Evolutionary conservation across 1,284 basidiomycete species (phyloP).

Genomic region (Rhodotorula sp.): DNA sequence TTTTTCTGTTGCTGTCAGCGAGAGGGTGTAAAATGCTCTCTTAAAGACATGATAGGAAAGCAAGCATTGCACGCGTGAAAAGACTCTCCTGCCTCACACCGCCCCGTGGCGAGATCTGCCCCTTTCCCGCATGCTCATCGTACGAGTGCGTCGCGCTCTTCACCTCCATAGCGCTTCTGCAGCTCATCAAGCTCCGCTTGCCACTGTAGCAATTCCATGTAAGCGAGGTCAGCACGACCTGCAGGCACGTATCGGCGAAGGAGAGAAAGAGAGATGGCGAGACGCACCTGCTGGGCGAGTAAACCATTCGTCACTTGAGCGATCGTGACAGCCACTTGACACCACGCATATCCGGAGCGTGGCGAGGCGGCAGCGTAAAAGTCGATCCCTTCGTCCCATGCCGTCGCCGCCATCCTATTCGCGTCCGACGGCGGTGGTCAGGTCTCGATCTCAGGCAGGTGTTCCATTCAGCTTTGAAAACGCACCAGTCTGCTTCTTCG

Average conservation of each 20-base stretch:
- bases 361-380: background rate
- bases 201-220: background rate
- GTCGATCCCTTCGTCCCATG: slow-evolving; percentile 24
- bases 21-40: no score
- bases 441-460: background rate
- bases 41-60: no score
- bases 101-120: background rate
- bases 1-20: no score
- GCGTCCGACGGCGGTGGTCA: background rate
- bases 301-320: background rate
- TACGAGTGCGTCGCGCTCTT: background rate
- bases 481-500: slow-evolving; percentile 17
- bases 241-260: no score
- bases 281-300: slow-evolving; percentile 1
- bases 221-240: no score
- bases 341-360: background rate
- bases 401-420: slow-evolving; percentile 14
- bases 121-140: background rate
- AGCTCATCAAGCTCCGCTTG: background rate
- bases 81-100: background rate
- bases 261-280: no score
- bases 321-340: background rate
- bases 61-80: background rate
- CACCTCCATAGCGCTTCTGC: background rate
- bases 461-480: background rate